A percentile compares a stretch with the other conserved stretches of the same genome.
These are phyloP conservation scores for Lactarius hatsudake DNA, from an alignment of 768 basidiomycete species.

Conservation along the genomic window DNA sequence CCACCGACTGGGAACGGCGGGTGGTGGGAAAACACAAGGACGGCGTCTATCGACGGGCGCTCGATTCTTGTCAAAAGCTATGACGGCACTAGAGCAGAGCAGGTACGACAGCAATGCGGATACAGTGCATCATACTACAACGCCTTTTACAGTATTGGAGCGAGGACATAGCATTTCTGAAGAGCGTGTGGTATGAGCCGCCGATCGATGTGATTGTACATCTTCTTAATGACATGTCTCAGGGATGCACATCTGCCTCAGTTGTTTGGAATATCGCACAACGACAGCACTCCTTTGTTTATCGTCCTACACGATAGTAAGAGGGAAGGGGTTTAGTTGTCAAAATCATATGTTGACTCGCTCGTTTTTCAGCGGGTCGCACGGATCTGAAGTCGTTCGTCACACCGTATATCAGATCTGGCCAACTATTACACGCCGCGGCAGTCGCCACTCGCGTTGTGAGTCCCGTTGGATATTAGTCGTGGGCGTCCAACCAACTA, in stretches of 20 bases:
- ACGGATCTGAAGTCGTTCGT: conserved; percentile 12
- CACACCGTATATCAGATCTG: conserved; percentile 4
- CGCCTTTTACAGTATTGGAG: not conserved
- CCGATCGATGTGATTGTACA: not conserved
- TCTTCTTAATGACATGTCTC: not conserved
- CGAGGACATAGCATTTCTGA: conserved; percentile 12
- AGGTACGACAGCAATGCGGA: not conserved
- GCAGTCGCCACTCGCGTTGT: conserved; percentile 16
- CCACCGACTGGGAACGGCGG: not conserved
- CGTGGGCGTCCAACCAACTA: not conserved
- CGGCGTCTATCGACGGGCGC: conserved; percentile 11
- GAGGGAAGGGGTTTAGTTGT: not conserved
- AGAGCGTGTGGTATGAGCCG: conserved; percentile 9
- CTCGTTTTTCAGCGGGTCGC: not conserved
- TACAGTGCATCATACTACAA: not conserved
- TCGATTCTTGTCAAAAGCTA: conserved; percentile 14
- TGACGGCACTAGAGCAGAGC: conserved; percentile 3
- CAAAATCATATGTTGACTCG: not conserved
- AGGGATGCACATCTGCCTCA: conserved; percentile 18
- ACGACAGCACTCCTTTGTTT: not conserved
- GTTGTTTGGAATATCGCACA: conserved; percentile 9
- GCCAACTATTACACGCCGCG: conserved; percentile 13
- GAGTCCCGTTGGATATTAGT: not conserved
- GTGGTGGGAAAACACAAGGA: conserved; percentile 6
- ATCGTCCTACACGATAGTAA: conserved; percentile 9